Evolutionary conservation across 345 rosid species (phyloP), one percentile per base, ranked within the genome.

Genomic region (Adansonia digitata): DNA sequence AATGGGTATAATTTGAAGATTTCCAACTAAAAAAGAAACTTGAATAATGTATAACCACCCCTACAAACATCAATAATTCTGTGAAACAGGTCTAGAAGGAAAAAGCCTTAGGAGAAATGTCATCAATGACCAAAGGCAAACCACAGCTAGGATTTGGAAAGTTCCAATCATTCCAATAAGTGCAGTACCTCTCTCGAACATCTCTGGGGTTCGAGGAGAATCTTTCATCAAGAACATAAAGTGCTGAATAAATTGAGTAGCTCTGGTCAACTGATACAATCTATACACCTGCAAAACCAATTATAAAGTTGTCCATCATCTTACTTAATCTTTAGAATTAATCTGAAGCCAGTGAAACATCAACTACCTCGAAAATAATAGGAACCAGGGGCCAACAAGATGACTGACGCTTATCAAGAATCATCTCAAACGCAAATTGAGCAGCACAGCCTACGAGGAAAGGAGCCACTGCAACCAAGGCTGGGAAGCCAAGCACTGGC

Each of bases 311-410:
- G 57, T 84, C 37, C 17, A 75, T 42, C 62, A 63, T 53, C 34
- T 20, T 51, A 69, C 71, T 73, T 71, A 14, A 75, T n/a, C 51
- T 60, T 73, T 73, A 40, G 55, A 72, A 69, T 37, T 37, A 61
- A 34, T 73, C 26, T 22, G n/a, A 42, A 26, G 18, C 5, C 55
- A 48, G 13, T 43, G n/a, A 11, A 73, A 14, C 40, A 40, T 20
- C n/a, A 29, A 24, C 26, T 83, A 94, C 98, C 98, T 91, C 98
- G 37, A 94, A 94, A 39, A 94, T 76, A 55, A 94, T 86, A 74
- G 97, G 93, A 69, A 90, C 86, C 40, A 92, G 67, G 37, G 98
- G 98, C 97, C 94, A 90, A 80, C 97, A 89, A 1, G 98, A 90
- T 3, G 97, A 89, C 34, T 82, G 79, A 0, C 83, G 85, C 81